These are phyloP conservation scores for Collybia sordida DNA, from an alignment of 768 basidiomycete species.

Conservation along the genomic window DNA sequence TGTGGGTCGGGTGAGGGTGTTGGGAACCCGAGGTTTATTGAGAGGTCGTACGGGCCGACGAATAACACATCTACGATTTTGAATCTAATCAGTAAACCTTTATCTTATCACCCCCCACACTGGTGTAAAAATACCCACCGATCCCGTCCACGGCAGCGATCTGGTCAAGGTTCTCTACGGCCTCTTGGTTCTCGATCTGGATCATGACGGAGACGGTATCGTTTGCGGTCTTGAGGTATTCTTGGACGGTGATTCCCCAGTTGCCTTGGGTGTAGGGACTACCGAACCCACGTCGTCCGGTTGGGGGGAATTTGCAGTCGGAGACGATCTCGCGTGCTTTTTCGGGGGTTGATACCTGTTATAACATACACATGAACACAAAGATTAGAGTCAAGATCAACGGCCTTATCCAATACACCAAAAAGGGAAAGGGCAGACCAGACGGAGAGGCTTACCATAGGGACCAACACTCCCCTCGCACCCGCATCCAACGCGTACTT, in stretches of 20 bases:
- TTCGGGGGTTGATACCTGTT: slow-evolving; percentile 53
- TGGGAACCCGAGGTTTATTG: slow-evolving; percentile 58
- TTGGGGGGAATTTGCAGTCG: slow-evolving; percentile 62
- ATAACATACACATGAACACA: too few species aligned
- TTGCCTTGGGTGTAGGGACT: slow-evolving; percentile 58
- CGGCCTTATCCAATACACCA: too few species aligned
- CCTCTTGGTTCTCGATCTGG: slow-evolving; percentile 67
- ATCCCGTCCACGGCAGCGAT: slow-evolving; percentile 65
- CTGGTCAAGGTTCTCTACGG: slow-evolving; percentile 54
- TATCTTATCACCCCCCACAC: slow-evolving; percentile 16
- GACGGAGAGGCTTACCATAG: slow-evolving; percentile 46
- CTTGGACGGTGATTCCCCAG: slow-evolving; percentile 51
- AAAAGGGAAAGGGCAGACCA: background rate
- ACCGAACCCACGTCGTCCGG: slow-evolving; percentile 64
- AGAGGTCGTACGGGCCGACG: slow-evolving; percentile 71
- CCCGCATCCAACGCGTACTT: slow-evolving; percentile 71
- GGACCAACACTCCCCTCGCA: slow-evolving; percentile 62
- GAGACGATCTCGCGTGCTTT: slow-evolving; percentile 57
- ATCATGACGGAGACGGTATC: slow-evolving; percentile 55
- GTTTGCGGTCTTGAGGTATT: slow-evolving; percentile 59
- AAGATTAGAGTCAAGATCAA: too few species aligned
- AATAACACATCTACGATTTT: slow-evolving; percentile 28
- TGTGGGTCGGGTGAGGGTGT: slow-evolving; percentile 65
- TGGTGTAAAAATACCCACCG: slow-evolving; percentile 37
- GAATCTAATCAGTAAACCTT: background rate